Conservation (phyloP, 371 early-diverging fungal genomes). For the Dipsacomyces acuminosporus region DNA sequence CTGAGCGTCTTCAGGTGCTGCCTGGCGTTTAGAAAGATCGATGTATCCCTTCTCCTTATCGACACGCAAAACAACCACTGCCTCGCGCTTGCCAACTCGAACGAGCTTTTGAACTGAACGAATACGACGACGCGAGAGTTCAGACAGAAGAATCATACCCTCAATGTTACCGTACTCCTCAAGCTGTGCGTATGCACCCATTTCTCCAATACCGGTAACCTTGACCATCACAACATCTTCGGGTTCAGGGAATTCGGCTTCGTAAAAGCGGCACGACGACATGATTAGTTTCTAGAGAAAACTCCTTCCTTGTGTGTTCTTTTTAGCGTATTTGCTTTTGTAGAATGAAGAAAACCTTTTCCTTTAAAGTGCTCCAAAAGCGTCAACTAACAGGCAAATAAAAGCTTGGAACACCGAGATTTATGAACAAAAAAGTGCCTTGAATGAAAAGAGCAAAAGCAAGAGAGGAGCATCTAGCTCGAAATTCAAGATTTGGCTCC, state of each 20-base stretch:
- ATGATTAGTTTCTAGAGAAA: too few relatives aligned
- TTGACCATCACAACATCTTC: slow-evolving; percentile 99
- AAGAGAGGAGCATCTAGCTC: too few relatives aligned
- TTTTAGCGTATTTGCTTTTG: too few relatives aligned
- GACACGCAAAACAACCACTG: slow-evolving; percentile 95
- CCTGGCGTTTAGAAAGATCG: slow-evolving; percentile 97
- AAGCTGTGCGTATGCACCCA: slow-evolving; percentile 97
- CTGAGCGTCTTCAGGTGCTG: slow-evolving; percentile 92
- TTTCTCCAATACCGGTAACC: slow-evolving; percentile 94
- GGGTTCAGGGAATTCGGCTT: slow-evolving; percentile 92
- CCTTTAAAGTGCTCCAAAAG: too few relatives aligned
- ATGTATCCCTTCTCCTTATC: slow-evolving; percentile 99
- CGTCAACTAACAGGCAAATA: too few relatives aligned
- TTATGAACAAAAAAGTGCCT: too few relatives aligned
- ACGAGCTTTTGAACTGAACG: slow-evolving; percentile 97
- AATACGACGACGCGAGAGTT: slow-evolving; percentile 96
- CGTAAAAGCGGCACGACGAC: slow-evolving; percentile 80
- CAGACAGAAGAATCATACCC: slow-evolving; percentile 97
- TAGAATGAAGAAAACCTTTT: too few relatives aligned
- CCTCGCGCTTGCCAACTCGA: slow-evolving; percentile 95
- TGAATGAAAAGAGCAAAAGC: too few relatives aligned
- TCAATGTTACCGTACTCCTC: slow-evolving; percentile 91
- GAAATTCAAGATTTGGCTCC: too few relatives aligned
- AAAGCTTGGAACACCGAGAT: too few relatives aligned
- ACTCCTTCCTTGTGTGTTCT: too few relatives aligned